Base-by-base conservation (phyloP, 768 basidiomycete species). In the Macrocybe gigantea region DNA sequence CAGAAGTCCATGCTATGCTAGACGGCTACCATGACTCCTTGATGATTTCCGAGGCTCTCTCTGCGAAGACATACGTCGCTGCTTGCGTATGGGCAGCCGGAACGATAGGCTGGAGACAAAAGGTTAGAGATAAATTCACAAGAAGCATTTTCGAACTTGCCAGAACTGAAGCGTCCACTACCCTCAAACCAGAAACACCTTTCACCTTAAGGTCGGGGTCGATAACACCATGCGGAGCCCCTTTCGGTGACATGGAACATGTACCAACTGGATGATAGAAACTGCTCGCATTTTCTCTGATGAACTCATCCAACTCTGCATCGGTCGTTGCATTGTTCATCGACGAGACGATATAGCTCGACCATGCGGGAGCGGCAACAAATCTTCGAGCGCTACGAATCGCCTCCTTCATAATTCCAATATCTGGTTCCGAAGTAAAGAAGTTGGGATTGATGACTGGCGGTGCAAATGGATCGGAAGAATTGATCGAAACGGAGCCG, bases 91-190 rank as follows among this genome's bases (percentile, higher is more conserved):
- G 65, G 11, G 50, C 62, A 30, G 53, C 49, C 1, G 61, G 56
- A 11, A 65, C 47, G 33, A 58, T 58, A 12, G 59, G 58, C 59
- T 62, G 44, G 41, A 49, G 37, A 34, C 32, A 33, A 14, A 36
- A 39, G 14, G 12, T 44, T 30, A 35, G 14, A 37, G 3, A 4
- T 7, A 45, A 8, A 8, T 29, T 33, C 9, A 33, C 12, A 32
- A 22, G 3, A 44, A 33, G 11, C 36, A 13, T 10, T 33, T 31
- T 1, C 29, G 38, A 3, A 45, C 68, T 53, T 37, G 66, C 69
- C 43, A 70, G 53, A 12, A 69, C 58, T 10, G 67, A 68, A 5
- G 68, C 67, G 54, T 73, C 69, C 5, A 71, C 64, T 9, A 73
- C 54, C 7, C 71, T 52, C 44, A 73, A 45, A 5, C 66, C 70